Base-by-base conservation (phyloP, 768 basidiomycete species). In the Ramaria sp. region DNA sequence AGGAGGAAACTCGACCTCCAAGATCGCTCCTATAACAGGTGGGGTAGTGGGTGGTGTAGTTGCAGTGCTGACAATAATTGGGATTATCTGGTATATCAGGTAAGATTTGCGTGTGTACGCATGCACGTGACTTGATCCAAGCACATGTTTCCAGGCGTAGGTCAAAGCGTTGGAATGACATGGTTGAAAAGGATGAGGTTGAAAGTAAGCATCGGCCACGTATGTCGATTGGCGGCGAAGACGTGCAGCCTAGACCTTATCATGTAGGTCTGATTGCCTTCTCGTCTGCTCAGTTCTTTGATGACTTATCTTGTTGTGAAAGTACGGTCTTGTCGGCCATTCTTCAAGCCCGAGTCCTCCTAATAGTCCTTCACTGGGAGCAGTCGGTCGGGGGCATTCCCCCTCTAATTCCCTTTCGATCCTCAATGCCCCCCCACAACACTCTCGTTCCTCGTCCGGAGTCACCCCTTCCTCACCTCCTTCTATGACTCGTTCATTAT, bases 321-420 rank as follows among this genome's bases (percentile, higher is more conserved):
- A 55, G 54, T 55, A 55, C 34, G 54, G 47, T 13, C 48, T 55
- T n/a, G 54, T 55, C 12, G 54, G 54, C 16, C 49, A 27, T 12
- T 55, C 54, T 12, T 15, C 13, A 20, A 42, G 16, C 7, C 51
- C 43, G 18, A 53, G 39, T 30, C 51, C 51, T 15, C 51, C 51
- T 25, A 13, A 16, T 15, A 42, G 39, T 25, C 51, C 50, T 15
- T n/a, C 51, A 20, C 16, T 53, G 27, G 30, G 51, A 45, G 27
- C 38, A n/a, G 15, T 16, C 13, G 51, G 32, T 2, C 37, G 2
- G 5, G 51, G 43, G 9, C 36, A 45, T 42, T 49, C 43, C 1
- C 37, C 47, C 5, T 30, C 36, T 38, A 52, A 41, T 36, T 52
- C 42, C 5, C 28, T 38, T 13, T 16, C 22, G 3, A 18, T 25